Base-by-base conservation (phyloP, 768 basidiomycete species). In the Boletales sp. region DNA sequence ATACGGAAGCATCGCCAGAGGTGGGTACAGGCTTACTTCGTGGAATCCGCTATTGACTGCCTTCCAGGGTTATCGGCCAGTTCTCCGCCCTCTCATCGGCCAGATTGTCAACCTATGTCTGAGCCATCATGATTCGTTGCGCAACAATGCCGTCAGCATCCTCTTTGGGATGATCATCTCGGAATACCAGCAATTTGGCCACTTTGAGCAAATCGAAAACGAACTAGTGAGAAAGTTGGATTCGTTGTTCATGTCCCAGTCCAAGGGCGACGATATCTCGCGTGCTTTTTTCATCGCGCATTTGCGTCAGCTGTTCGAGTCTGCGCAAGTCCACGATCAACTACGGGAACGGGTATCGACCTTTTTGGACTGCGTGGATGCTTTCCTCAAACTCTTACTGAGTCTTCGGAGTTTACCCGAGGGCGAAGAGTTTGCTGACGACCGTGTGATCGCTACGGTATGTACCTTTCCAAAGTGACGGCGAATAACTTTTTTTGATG, bases 161-260 rank as follows among this genome's bases (percentile, higher is more conserved):
- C 79, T 98, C 18, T 95, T 87, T 69, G 90, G 87, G 60, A 97
- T 98, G 93, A 93, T 98, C 52, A 82, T 94, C 41, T 86, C 90
- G 3, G 90, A 95, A 65, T 94, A 89, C 66, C 83, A 91, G 49
- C 84, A 88, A 51, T 83, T 83, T 12, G 84, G 82, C 21, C 83
- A 90, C 63, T 97, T 97, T 63, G 85, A 87, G 57, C 81, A 81
- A 40, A 95, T 98, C 56, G 91, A 97, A 66, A 86, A 89, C 57
- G 94, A 94, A 68, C 76, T 97, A 8, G 90, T 98, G 58, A 94
- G 83, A 56, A 86, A 90, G 53, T 74, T 98, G 31, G 94, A 98
- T 63, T 83, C 84, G 19, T 66, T 98, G 19, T 97, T 97, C 74
- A 94, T 94, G 86, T 89, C 87, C 15, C 90, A 93, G 56, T 88